Evolutionary conservation across 2,329 filamentous ascomycete genomes (phyloP).

Genomic region (Chaetomiaceae sp.): DNA sequence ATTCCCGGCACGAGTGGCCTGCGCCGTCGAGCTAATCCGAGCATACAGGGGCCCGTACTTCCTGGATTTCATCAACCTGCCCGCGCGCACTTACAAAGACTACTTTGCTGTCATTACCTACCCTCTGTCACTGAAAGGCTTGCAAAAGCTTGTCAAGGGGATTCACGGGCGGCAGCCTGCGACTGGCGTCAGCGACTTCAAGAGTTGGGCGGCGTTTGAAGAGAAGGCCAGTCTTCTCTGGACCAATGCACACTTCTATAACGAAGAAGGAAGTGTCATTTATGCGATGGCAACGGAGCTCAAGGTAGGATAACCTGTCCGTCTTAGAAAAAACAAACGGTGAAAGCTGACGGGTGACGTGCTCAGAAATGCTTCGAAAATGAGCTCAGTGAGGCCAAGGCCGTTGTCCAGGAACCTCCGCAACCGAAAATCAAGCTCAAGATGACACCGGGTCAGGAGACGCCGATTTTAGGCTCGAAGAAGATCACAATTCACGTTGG

Average conservation of each 20-base stretch:
- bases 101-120: slow-evolving; percentile 82
- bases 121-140: slow-evolving; percentile 69
- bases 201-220: slow-evolving; percentile 76
- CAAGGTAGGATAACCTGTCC: slow-evolving; percentile 48
- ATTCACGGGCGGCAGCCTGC: slow-evolving; percentile 61
- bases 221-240: slow-evolving; percentile 75
- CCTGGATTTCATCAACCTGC: slow-evolving; percentile 71
- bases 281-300: slow-evolving; percentile 70
- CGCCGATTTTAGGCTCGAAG: slow-evolving; percentile 41
- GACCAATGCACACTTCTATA: slow-evolving; percentile 83
- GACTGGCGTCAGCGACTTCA: slow-evolving; percentile 62
- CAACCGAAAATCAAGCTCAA: slow-evolving; percentile 78
- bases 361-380: slow-evolving; percentile 61
- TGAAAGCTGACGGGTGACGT: slow-evolving; percentile 13
- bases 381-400: slow-evolving; percentile 65
- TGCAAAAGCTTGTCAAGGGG: slow-evolving; percentile 72
- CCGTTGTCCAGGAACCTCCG: slow-evolving; percentile 63
- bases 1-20: neutral
- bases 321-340: no score
- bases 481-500: slow-evolving; percentile 69
- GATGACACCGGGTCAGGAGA: slow-evolving; percentile 46
- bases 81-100: slow-evolving; percentile 68
- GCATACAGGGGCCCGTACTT: slow-evolving; percentile 62
- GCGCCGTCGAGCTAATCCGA: slow-evolving; percentile 18
- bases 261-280: slow-evolving; percentile 86